Evolutionary conservation across 257 asterid species (phyloP).

Genomic region (Primulina eburnea): DNA sequence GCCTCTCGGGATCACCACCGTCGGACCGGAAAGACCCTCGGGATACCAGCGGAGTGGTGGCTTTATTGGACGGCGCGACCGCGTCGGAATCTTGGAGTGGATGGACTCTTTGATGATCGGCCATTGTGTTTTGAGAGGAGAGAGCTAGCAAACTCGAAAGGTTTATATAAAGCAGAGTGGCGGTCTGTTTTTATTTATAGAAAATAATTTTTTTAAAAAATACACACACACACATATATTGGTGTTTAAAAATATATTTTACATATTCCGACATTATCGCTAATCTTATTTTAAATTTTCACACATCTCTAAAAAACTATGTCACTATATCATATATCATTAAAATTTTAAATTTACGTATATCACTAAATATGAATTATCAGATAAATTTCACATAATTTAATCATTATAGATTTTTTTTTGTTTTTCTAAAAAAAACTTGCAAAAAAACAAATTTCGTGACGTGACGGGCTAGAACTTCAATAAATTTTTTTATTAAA

Average conservation of each 20-base stretch:
- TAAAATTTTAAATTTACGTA: too few species aligned
- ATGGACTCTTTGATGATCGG: slow-evolving; percentile 72
- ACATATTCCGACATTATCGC: not conserved
- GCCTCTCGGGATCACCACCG: slow-evolving; percentile 66
- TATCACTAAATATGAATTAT: too few species aligned
- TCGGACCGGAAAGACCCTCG: slow-evolving; percentile 62
- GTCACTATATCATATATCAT: not conserved
- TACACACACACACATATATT: too few species aligned
- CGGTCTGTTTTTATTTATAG: not conserved
- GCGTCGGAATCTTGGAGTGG: slow-evolving; percentile 57
- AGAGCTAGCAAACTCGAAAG: not conserved
- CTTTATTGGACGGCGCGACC: slow-evolving; percentile 25
- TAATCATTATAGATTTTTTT: too few species aligned
- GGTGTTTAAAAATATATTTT: too few species aligned
- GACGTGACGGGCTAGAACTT: too few species aligned
- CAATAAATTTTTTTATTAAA: too few species aligned
- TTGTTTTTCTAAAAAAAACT: too few species aligned
- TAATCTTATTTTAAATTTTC: too few species aligned
- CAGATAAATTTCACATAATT: too few species aligned
- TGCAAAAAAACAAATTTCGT: too few species aligned
- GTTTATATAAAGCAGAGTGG: not conserved
- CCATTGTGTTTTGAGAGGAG: slow-evolving; percentile 34
- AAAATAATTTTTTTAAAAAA: not conserved
- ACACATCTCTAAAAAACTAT: too few species aligned
- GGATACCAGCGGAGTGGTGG: slow-evolving; percentile 67